Base-by-base conservation (phyloP, 1,139 yeast genomes). In the Suhomyces panamericanus region DNA sequence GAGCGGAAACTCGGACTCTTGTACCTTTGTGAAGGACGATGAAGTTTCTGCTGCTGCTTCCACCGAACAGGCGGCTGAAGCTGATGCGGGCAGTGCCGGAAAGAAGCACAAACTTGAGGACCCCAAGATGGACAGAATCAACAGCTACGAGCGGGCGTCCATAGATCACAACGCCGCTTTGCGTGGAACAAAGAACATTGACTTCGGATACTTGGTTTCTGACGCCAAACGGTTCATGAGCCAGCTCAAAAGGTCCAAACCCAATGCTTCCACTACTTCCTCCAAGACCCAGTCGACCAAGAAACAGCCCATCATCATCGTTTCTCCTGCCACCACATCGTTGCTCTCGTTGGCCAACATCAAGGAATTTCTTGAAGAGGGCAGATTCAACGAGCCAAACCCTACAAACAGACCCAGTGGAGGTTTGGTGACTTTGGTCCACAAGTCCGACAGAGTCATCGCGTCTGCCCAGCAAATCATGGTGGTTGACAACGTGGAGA, bases 291-390 rank as follows among this genome's bases (percentile, higher is more conserved):
- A 52, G 24, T 50, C 59, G 7, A 56, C 58, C 51, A 64, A 63
- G 49, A 86, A 84, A 53, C 96, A 86, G 57, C 99, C 99, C n/a
- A 90, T 93, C 53, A 88, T 93, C 48, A 70, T 93, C 41, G 79
- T 93, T 32, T 90, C 98, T 1, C 98, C 99, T 1, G 90, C 98
- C 3, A 93, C 99, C 1, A 89, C 98, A 2, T 85, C 99, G 0
- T 71, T 93, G 39, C 65, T 93, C 44, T 86, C 95, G 16, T 80
- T 93, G 73, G 67, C 82, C 37, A 93, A 93, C 63, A 83, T 90
- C 49, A 88, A 89, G 66, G 79, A 81, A 49, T 93, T 93, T 57
- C 73, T 93, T 51, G 93, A 89, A 62, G 76, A 82, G 13, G 95
- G 97, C 4, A 69, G 67, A 34, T 93, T 87, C 59, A 71, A 75